Percentiles rank a stretch among this genome's conserved stretches.
These are phyloP conservation scores for Fraxinus excelsior DNA, from an alignment of 257 asterid genomes.

Conservation along the genomic window DNA sequence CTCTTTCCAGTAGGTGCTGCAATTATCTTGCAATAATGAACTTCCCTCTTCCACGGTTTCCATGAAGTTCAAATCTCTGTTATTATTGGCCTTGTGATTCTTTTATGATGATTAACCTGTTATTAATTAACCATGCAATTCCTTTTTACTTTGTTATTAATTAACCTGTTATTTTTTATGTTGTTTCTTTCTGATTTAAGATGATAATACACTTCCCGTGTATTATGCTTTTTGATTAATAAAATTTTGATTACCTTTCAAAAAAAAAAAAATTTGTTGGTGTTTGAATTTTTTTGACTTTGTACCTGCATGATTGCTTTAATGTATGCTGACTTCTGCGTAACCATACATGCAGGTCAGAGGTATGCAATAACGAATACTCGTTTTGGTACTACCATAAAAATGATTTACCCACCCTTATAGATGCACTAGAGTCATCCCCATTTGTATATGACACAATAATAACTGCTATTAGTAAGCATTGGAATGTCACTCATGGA, in stretches of 20 bases:
- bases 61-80: constrained; percentile 1
- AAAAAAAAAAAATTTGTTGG: no score
- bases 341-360: constrained; percentile 61
- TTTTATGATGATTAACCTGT: background rate
- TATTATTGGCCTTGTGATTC: background rate
- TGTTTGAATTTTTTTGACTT: background rate
- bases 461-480: constrained; percentile 50
- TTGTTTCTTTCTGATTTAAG: no score
- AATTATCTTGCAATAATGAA: constrained; percentile 15
- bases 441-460: constrained; percentile 43
- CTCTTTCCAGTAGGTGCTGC: constrained; percentile 11
- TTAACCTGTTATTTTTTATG: no score
- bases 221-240: no score
- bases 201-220: no score
- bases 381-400: constrained; percentile 58
- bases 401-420: constrained; percentile 58
- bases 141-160: background rate
- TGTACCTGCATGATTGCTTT: background rate
- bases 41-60: background rate
- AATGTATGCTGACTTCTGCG: constrained; percentile 27
- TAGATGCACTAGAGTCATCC: constrained; percentile 64
- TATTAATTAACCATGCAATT: background rate
- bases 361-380: constrained; percentile 49
- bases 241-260: no score
- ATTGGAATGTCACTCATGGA: constrained; percentile 54